phyloP scores from a whole-genome alignment of 2,329 filamentous ascomycete species.

The Beauveria sp. region DNA sequence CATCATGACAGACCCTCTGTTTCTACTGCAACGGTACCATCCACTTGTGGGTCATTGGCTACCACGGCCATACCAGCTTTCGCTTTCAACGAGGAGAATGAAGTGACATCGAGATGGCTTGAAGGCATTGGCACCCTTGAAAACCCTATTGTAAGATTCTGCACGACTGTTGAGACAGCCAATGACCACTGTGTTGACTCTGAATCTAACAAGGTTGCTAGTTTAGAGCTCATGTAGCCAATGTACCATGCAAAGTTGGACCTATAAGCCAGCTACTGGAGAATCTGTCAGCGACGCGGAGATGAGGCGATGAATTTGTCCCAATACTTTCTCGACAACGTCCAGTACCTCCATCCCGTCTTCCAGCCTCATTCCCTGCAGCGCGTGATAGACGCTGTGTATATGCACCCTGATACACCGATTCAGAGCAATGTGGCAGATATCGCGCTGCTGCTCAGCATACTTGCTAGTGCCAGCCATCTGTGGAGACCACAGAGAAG shows the following conservation, averaged over 20 bases:
- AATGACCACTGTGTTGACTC: not conserved
- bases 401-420: not conserved
- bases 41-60: not conserved
- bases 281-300: not conserved
- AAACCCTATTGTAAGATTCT: not conserved
- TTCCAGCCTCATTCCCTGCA: not conserved
- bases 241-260: not conserved
- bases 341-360: not conserved
- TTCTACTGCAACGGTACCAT: not conserved
- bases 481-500: not conserved
- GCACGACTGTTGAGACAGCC: not conserved
- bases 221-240: not conserved
- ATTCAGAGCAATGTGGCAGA: not conserved
- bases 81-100: not conserved
- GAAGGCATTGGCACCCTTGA: not conserved
- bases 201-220: not conserved
- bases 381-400: not conserved
- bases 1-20: not conserved
- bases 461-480: constrained; percentile 1
- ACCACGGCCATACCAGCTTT: not conserved
- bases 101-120: not conserved
- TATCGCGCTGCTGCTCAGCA: not conserved
- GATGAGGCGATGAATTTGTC: not conserved
- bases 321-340: not conserved
- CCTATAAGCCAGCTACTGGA: not conserved